Conservation (phyloP, 2,329 filamentous ascomycete genomes). For the Chrysosporium keratinophilum region DNA sequence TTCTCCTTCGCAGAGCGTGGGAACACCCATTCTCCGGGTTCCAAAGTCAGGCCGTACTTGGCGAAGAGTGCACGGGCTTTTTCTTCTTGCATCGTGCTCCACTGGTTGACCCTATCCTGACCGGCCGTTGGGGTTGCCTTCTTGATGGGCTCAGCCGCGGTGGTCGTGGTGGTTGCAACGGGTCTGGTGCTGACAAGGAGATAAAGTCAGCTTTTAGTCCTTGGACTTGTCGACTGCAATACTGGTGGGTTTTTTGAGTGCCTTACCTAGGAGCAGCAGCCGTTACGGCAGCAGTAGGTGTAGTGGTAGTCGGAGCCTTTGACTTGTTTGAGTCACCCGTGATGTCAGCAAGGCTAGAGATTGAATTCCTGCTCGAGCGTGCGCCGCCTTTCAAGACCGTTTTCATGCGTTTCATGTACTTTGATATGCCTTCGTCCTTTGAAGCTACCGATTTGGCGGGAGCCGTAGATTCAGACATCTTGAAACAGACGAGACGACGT, state of each 20-base stretch:
- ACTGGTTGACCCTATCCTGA: conserved; percentile 22
- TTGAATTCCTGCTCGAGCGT: conserved; percentile 23
- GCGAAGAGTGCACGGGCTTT: conserved; percentile 38
- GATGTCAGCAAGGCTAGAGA: conserved; percentile 18
- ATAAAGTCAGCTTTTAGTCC: neutral
- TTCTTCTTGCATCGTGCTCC: conserved; percentile 33
- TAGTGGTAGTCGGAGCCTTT: conserved; percentile 15
- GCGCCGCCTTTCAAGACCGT: conserved; percentile 28
- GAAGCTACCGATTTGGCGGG: conserved; percentile 12
- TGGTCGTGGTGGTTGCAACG: neutral
- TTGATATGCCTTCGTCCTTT: conserved; percentile 28
- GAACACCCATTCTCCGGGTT: conserved; percentile 35
- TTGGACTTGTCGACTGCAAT: neutral
- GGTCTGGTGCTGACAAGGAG: neutral
- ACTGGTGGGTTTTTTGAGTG: neutral
- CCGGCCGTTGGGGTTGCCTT: conserved; percentile 11
- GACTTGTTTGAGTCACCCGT: conserved; percentile 17
- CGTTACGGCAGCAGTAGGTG: neutral
- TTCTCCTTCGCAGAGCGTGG: conserved; percentile 19
- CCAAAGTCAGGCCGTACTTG: conserved; percentile 39
- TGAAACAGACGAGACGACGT: neutral
- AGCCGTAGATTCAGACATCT: conserved; percentile 14
- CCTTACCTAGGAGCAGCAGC: conserved; percentile 3
- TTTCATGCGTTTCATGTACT: conserved; percentile 33
- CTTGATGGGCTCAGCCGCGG: conserved; percentile 11